Conservation (phyloP, 2,329 filamentous ascomycete species). For the Zymoseptoria pseudotritici region DNA sequence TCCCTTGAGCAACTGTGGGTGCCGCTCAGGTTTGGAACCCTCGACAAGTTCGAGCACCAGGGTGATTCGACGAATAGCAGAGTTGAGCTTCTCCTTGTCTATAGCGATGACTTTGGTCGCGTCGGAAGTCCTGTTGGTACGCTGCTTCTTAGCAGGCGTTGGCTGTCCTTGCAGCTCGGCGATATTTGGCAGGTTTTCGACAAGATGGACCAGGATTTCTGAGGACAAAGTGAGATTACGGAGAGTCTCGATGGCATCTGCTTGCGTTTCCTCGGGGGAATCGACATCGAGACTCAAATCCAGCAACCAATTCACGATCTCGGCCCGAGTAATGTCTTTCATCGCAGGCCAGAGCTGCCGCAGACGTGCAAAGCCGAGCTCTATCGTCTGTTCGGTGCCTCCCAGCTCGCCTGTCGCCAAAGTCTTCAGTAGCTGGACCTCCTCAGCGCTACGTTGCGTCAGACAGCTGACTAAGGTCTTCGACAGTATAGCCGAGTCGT, state of each 20-base stretch:
- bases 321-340: constrained; percentile 55
- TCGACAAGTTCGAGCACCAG: constrained; percentile 86
- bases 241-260: constrained; percentile 63
- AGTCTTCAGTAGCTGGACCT: constrained; percentile 47
- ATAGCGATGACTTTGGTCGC: constrained; percentile 54
- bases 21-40: constrained; percentile 64
- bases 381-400: constrained; percentile 46
- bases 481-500: constrained; percentile 45
- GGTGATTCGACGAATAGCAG: constrained; percentile 67
- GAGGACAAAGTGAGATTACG: constrained; percentile 67
- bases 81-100: constrained; percentile 57
- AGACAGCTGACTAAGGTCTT: constrained; percentile 47
- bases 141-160: constrained; percentile 69
- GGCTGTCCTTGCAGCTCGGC: constrained; percentile 62
- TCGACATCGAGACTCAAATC: constrained; percentile 40
- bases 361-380: constrained; percentile 61
- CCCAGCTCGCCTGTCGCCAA: constrained; percentile 41
- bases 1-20: constrained; percentile 67
- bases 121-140: constrained; percentile 59
- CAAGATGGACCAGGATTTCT: constrained; percentile 61
- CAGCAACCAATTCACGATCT: constrained; percentile 56
- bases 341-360: constrained; percentile 64
- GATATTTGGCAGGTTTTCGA: constrained; percentile 67
- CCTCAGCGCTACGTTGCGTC: constrained; percentile 50
- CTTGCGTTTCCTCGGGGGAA: constrained; percentile 33